phyloP scores from a whole-genome alignment of 2,329 filamentous ascomycete genomes.

The Nigrospora oryzae region DNA sequence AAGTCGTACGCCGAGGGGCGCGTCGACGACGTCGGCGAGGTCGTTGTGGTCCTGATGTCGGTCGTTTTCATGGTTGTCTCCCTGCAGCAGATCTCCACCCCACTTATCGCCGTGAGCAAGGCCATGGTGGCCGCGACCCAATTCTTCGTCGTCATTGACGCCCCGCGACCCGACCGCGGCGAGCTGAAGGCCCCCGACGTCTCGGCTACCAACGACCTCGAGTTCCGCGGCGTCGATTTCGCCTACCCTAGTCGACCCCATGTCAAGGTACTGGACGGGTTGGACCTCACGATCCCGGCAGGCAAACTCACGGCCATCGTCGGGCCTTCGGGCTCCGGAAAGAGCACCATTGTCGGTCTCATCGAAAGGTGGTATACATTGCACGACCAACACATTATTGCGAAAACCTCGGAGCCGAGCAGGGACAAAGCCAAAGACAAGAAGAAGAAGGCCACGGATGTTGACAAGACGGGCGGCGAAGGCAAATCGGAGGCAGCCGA shows the following conservation, averaged over 20 bases:
- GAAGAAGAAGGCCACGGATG: slow-evolving; percentile 20
- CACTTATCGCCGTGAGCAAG: slow-evolving; percentile 49
- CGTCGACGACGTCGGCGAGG: slow-evolving; percentile 39
- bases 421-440: slow-evolving; percentile 30
- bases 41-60: slow-evolving; percentile 49
- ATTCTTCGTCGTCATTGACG: slow-evolving; percentile 47
- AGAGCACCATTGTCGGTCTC: slow-evolving; percentile 65
- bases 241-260: slow-evolving; percentile 61
- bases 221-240: slow-evolving; percentile 59
- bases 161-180: slow-evolving; percentile 29
- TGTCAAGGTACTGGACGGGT: slow-evolving; percentile 52
- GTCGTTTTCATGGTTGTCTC: slow-evolving; percentile 51
- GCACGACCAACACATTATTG: slow-evolving; percentile 41
- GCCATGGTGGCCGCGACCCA: slow-evolving; percentile 49
- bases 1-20: slow-evolving; percentile 37
- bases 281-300: slow-evolving; percentile 49
- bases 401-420: slow-evolving; percentile 38
- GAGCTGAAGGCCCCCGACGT: slow-evolving; percentile 39
- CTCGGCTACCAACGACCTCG: slow-evolving; percentile 43
- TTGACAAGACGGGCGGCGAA: slow-evolving; percentile 18
- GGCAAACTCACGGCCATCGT: slow-evolving; percentile 68
- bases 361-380: slow-evolving; percentile 66
- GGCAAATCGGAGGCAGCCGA: neutral
- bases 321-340: slow-evolving; percentile 64
- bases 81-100: slow-evolving; percentile 47